These are phyloP conservation scores for Pichia cactophila DNA, from an alignment of 1,139 yeast species.

Conservation along the genomic window DNA sequence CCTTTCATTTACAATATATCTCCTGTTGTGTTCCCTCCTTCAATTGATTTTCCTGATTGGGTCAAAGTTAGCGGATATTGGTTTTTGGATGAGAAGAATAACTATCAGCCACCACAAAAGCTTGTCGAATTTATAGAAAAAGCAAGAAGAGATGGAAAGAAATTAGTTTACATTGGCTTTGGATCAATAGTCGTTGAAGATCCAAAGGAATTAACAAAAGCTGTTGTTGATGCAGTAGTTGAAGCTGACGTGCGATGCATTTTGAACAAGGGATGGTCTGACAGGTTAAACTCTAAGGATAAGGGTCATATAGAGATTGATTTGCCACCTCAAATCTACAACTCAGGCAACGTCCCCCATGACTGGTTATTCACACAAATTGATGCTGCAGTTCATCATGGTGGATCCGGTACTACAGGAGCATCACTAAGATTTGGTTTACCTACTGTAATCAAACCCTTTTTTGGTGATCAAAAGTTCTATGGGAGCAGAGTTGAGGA, in stretches of 20 bases:
- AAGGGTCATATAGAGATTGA: slow-evolving; percentile 33
- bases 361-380: slow-evolving; percentile 88
- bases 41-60: slow-evolving; percentile 93
- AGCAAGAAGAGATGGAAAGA: slow-evolving; percentile 56
- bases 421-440: slow-evolving; percentile 80
- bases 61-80: slow-evolving; percentile 91
- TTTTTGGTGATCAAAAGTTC: slow-evolving; percentile 93
- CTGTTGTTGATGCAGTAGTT: slow-evolving; percentile 70
- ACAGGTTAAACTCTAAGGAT: slow-evolving; percentile 39
- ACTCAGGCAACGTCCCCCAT: slow-evolving; percentile 74
- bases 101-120: slow-evolving; percentile 55
- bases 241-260: slow-evolving; percentile 80
- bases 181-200: slow-evolving; percentile 90
- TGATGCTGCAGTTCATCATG: slow-evolving; percentile 96
- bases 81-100: slow-evolving; percentile 54
- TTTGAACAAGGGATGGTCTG: slow-evolving; percentile 93
- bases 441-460: slow-evolving; percentile 88
- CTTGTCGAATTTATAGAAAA: slow-evolving; percentile 51
- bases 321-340: slow-evolving; percentile 63
- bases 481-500: slow-evolving; percentile 84
- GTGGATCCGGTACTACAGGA: slow-evolving; percentile 97
- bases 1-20: slow-evolving; percentile 89
- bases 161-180: slow-evolving; percentile 85
- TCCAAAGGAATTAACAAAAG: slow-evolving; percentile 68
- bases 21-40: slow-evolving; percentile 82